Percentiles rank a stretch among this genome's conserved stretches.
Conservation (phyloP, 2,329 filamentous ascomycete genomes). For the Talaromyces sp. region DNA sequence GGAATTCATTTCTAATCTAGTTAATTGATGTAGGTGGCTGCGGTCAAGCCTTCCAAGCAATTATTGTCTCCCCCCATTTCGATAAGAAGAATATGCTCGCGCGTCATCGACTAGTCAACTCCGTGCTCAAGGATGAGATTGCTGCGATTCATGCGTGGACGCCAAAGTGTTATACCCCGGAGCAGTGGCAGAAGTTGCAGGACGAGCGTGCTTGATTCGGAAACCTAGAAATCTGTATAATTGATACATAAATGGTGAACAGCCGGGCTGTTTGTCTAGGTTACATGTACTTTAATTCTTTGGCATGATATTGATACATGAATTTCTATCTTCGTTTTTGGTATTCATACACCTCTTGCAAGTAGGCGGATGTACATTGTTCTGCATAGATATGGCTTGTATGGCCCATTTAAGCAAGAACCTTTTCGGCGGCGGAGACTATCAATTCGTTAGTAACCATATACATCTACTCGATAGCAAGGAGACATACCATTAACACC, state of each 20-base stretch:
- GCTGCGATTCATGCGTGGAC: conserved; percentile 92
- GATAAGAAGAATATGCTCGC: conserved; percentile 73
- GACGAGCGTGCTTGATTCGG: conserved; percentile 29
- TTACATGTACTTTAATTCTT: conserved; percentile 10
- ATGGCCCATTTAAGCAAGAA: conserved; percentile 38
- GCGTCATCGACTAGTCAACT: conserved; percentile 82
- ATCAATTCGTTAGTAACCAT: conserved; percentile 16
- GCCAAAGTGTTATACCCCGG: conserved; percentile 86
- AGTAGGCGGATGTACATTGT: background rate
- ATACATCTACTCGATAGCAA: background rate
- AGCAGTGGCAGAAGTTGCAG: conserved; percentile 76
- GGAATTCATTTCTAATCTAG: background rate
- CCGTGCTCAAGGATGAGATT: conserved; percentile 80
- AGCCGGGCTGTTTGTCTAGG: conserved; percentile 15
- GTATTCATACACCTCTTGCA: background rate
- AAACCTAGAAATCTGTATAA: background rate
- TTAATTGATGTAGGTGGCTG: conserved; percentile 57
- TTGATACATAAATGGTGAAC: background rate
- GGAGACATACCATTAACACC: conserved; percentile 66
- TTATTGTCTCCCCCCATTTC: conserved; percentile 70
- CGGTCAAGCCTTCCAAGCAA: conserved; percentile 68
- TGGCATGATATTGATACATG: background rate
- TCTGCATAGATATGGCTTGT: background rate
- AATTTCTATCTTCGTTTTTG: background rate
- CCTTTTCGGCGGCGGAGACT: conserved; percentile 53